Conservation (phyloP, 2,329 filamentous ascomycete genomes). For the Ophiostoma tasmaniense region DNA sequence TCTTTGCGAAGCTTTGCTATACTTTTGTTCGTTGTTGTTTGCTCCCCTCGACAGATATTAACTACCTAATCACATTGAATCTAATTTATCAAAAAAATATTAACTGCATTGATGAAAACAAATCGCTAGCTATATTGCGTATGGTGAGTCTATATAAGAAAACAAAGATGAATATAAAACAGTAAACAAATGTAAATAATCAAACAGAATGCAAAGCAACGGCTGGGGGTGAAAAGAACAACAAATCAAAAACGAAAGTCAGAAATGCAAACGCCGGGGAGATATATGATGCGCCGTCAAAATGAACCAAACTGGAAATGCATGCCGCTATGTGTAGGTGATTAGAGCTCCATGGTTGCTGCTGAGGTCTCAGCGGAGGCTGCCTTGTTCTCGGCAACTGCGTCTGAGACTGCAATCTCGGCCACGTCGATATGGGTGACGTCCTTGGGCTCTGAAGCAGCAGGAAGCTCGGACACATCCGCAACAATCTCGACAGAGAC, state of each 20-base stretch:
- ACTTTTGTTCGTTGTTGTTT: too few relatives aligned
- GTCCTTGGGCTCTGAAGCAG: not conserved
- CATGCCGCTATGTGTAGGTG: constrained; percentile 9
- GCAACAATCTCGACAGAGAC: not conserved
- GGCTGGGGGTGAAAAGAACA: not conserved
- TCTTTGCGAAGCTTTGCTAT: too few relatives aligned
- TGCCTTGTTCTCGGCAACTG: not conserved
- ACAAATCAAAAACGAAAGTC: not conserved
- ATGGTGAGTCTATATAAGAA: not conserved
- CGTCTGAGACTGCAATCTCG: not conserved
- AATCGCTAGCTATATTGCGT: not conserved
- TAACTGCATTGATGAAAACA: not conserved
- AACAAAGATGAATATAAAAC: not conserved
- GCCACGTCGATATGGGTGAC: not conserved
- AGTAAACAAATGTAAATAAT: not conserved
- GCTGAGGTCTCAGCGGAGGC: not conserved
- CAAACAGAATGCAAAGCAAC: not conserved
- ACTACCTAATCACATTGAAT: too few relatives aligned
- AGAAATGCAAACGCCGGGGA: constrained; percentile 1
- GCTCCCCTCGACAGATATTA: too few relatives aligned
- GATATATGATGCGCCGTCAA: constrained; percentile 6
- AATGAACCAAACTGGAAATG: constrained; percentile 6
- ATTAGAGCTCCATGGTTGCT: not conserved
- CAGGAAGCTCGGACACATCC: not conserved
- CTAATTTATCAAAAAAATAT: too few relatives aligned